These are phyloP conservation scores for Stachybotrys elegans DNA, from an alignment of 2,329 filamentous ascomycete genomes.

Conservation along the genomic window DNA sequence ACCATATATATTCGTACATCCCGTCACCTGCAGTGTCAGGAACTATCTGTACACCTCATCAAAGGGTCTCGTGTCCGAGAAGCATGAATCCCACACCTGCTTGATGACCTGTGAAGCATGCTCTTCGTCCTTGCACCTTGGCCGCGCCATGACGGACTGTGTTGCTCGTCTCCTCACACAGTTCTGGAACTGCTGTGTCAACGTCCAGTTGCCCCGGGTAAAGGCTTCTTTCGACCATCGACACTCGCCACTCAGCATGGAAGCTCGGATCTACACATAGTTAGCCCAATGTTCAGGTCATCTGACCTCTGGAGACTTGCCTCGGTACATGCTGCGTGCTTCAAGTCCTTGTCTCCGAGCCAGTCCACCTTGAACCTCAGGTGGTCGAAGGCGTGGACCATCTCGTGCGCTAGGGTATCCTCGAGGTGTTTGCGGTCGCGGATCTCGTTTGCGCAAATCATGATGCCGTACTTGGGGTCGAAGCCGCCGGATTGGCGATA, in stretches of 20 bases:
- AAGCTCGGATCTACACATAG: slow-evolving; percentile 70
- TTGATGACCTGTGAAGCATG: slow-evolving; percentile 88
- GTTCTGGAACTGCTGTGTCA: slow-evolving; percentile 90
- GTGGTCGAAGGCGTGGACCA: slow-evolving; percentile 96
- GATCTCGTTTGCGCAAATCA: slow-evolving; percentile 90
- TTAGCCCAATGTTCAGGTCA: not conserved
- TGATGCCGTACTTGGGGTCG: slow-evolving; percentile 77
- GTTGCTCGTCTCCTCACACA: slow-evolving; percentile 82
- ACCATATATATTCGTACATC: not conserved
- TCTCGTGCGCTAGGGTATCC: slow-evolving; percentile 92
- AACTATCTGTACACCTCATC: slow-evolving; percentile 85
- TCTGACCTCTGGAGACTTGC: slow-evolving; percentile 46
- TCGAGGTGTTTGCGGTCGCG: slow-evolving; percentile 76
- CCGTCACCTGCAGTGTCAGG: not conserved
- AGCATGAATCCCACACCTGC: slow-evolving; percentile 98
- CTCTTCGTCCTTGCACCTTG: slow-evolving; percentile 76
- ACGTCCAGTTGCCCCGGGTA: slow-evolving; percentile 75
- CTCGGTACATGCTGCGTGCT: slow-evolving; percentile 92
- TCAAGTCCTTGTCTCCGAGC: slow-evolving; percentile 63
- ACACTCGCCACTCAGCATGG: slow-evolving; percentile 90
- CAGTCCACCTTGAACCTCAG: slow-evolving; percentile 87
- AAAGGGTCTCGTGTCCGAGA: slow-evolving; percentile 88
- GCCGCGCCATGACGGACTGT: slow-evolving; percentile 71
- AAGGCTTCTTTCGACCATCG: slow-evolving; percentile 84
- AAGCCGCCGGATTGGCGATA: slow-evolving; percentile 75